Evolutionary conservation across 2,329 filamentous ascomycete genomes (phyloP), one percentile per base, ranked within the genome.

Genomic region (Venturia oleaginea): DNA sequence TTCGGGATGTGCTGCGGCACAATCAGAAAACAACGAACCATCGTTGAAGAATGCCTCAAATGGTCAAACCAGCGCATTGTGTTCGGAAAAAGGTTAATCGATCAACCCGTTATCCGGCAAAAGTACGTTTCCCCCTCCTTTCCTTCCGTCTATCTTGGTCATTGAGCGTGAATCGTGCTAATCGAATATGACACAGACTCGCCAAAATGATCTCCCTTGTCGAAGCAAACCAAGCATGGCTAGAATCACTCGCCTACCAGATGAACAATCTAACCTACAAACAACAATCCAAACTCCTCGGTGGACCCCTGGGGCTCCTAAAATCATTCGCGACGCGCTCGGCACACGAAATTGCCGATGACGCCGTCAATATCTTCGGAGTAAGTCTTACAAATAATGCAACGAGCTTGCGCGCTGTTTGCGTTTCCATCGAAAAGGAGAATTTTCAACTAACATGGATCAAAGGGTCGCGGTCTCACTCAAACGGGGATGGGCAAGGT

Each of bases 61-160:
- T 96, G 92, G 91, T 82, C 86, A 38, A 91, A 94, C 78, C 92
- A 96, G 77, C 86, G 91, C 61, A 81, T 92, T 32, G 90, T 95
- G 68, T 94, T 94, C 73, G 85, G 85, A 72, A 93, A 93, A 80
- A 86, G 86, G 34, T 81, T 95, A 48, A 88, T 93, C 68, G 86
- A 91, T 71, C 90, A 95, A 72, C 89, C 91, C 30, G 89, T 91
- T 55, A 92, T 95, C 70, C 83, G 78, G 34, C 86, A 90, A 71
- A 95, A 95, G 86, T 87, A 73, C 72, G 79, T 74, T 30, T 40
- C 32, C 46, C 19, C 8, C 22, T 19, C 8, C 43, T 40, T 17
- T 24, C 40, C 17, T n/a, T 40, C 32, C 10, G 34, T 48, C 40
- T 64, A 4, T 8, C 11, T n/a, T n/a, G n/a, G n/a, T n/a, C n/a